Percentiles rank a stretch among this genome's conserved stretches.
These are phyloP conservation scores for Xerophyta viscosa DNA, from an alignment of 106 monocot species.

Conservation along the genomic window DNA sequence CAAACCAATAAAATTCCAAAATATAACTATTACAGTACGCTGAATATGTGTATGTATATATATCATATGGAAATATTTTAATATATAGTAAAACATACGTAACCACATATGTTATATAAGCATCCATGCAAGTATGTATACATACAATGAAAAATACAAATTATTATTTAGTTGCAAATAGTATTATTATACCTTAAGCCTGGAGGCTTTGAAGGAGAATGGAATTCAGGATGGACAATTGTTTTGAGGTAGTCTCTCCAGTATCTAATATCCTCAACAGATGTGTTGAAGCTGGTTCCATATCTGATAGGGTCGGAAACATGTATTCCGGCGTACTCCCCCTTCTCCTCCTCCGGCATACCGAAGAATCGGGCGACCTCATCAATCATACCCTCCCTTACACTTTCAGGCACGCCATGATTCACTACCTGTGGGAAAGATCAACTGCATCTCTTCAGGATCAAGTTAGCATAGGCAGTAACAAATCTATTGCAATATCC, in stretches of 20 bases:
- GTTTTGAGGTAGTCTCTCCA: slow-evolving; percentile 73
- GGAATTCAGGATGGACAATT: slow-evolving; percentile 44
- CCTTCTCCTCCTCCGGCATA: slow-evolving; percentile 49
- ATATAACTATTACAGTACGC: too few relatives aligned
- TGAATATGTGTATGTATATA: too few relatives aligned
- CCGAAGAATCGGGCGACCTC: slow-evolving; percentile 9
- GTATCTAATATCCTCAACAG: slow-evolving; percentile 40
- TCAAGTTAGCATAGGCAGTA: too few relatives aligned
- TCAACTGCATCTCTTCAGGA: too few relatives aligned
- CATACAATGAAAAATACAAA: too few relatives aligned
- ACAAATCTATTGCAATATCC: too few relatives aligned
- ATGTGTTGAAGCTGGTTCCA: slow-evolving; percentile 67
- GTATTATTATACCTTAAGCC: slow-evolving; percentile 42
- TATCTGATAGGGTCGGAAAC: slow-evolving; percentile 47
- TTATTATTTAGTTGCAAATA: neutral
- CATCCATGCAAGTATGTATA: too few relatives aligned
- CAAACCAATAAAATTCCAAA: too few relatives aligned
- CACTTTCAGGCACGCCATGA: slow-evolving; percentile 25
- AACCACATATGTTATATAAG: too few relatives aligned
- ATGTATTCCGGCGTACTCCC: slow-evolving; percentile 18
- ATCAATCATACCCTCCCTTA: slow-evolving; percentile 12
- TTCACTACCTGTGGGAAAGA: slow-evolving; percentile 32
- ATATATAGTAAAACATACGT: too few relatives aligned
- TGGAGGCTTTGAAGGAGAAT: slow-evolving; percentile 40
- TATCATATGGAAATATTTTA: neutral